Evolutionary conservation across 2,329 filamentous ascomycete species (phyloP).

Genomic region (Stylonectria norvegica): DNA sequence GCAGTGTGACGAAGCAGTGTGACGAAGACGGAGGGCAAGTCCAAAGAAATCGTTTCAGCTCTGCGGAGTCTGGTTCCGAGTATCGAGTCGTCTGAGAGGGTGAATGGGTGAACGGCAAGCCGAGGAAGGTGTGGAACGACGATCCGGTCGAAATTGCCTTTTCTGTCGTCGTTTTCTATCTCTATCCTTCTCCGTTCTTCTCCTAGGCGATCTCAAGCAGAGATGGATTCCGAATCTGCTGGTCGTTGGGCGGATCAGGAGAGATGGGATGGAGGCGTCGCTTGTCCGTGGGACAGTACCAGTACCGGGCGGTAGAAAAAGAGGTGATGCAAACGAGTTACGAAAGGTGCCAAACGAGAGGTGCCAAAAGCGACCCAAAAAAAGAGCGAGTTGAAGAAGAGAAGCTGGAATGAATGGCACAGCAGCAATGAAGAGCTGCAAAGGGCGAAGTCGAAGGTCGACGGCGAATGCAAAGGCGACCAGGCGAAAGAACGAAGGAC

Average conservation of each 20-base stretch:
- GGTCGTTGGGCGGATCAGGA: background rate
- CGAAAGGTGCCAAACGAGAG: conserved; percentile 1
- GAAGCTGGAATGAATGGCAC: conserved; percentile 18
- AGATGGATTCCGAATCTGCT: too few relatives aligned
- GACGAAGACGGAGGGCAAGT: too few relatives aligned
- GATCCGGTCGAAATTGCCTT: too few relatives aligned
- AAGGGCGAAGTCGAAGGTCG: conserved; percentile 20
- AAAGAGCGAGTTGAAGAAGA: conserved; percentile 6
- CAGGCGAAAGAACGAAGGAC: conserved; percentile 7
- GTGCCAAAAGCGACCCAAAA: conserved; percentile 8
- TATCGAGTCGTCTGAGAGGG: too few relatives aligned
- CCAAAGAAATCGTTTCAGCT: too few relatives aligned
- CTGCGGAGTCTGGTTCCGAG: too few relatives aligned
- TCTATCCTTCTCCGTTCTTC: too few relatives aligned
- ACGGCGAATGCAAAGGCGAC: conserved; percentile 1
- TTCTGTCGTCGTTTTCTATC: too few relatives aligned
- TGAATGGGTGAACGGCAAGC: too few relatives aligned
- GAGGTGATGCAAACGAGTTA: background rate
- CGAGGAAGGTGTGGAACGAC: too few relatives aligned
- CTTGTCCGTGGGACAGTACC: background rate
- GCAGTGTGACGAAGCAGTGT: too few relatives aligned
- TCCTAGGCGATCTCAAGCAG: too few relatives aligned
- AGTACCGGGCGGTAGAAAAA: background rate
- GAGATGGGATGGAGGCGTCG: background rate
- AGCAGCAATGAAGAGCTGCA: conserved; percentile 24